Conservation (phyloP, 1,284 basidiomycete genomes). For the Leccinum griseonigrum region DNA sequence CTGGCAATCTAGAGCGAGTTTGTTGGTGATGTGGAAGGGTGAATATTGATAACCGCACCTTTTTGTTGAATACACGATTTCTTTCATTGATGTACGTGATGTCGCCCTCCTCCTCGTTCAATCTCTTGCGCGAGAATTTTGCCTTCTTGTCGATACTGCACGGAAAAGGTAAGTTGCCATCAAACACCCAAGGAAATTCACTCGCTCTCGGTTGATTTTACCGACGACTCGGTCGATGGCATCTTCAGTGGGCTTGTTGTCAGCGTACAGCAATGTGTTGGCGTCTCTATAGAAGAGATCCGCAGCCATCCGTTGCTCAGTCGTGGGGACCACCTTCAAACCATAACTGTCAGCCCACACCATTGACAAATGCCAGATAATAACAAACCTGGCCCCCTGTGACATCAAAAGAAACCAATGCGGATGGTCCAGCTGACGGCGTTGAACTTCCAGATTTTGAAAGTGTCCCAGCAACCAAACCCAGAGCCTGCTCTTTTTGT, state of each 20-base stretch:
- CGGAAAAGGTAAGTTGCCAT: constrained; percentile 1
- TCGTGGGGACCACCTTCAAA: constrained; percentile 49
- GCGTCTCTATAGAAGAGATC: constrained; percentile 88
- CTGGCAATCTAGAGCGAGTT: constrained; percentile 65
- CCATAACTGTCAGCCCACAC: constrained; percentile 3
- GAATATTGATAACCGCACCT: constrained; percentile 48
- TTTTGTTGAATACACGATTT: constrained; percentile 99
- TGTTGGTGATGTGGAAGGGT: background rate
- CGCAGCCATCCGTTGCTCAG: constrained; percentile 61
- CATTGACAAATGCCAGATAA: constrained; percentile 15
- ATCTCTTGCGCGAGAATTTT: constrained; percentile 84
- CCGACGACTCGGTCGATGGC: constrained; percentile 90
- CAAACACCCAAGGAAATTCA: constrained; percentile 22
- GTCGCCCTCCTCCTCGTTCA: constrained; percentile 90
- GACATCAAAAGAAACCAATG: constrained; percentile 52
- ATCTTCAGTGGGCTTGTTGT: constrained; percentile 91
- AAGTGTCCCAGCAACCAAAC: constrained; percentile 63
- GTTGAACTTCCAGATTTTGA: constrained; percentile 38
- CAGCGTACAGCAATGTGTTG: constrained; percentile 88
- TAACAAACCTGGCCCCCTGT: constrained; percentile 40
- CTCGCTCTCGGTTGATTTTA: constrained; percentile 93
- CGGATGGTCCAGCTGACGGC: constrained; percentile 28
- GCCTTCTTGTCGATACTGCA: constrained; percentile 80
- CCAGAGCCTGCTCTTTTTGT: constrained; percentile 83
- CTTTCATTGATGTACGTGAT: constrained; percentile 99